Conservation (phyloP, 192 early-diverging fungal species). For the Gamsiella multidivaricata region DNA sequence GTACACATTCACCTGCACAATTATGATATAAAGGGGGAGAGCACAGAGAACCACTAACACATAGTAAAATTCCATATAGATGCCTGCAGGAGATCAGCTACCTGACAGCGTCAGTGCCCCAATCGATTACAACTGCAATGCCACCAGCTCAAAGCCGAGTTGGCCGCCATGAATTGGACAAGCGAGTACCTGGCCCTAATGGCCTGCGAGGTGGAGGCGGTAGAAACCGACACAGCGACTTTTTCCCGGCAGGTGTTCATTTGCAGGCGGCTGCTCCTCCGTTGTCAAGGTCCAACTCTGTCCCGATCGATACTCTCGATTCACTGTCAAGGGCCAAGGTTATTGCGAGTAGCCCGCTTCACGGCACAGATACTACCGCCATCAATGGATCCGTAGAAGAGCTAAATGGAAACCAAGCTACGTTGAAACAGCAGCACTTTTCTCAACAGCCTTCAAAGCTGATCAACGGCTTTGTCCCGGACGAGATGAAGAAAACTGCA, state of each 20-base stretch:
- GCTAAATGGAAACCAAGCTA: conserved; percentile 1
- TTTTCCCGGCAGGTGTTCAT: conserved; percentile 19
- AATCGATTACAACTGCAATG: conserved; percentile 24
- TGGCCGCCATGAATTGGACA: conserved; percentile 37
- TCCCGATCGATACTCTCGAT: conserved; percentile 25
- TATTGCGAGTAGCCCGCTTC: not conserved
- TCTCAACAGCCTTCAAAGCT: conserved; percentile 9
- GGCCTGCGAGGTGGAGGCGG: conserved; percentile 23
- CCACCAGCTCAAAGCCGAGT: conserved; percentile 33
- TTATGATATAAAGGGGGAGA: no score
- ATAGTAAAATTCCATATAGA: conserved; percentile 22
- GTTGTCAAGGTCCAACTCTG: conserved; percentile 41
- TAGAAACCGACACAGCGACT: conserved; percentile 45
- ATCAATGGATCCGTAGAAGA: conserved; percentile 3
- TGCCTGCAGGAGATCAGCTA: conserved; percentile 54
- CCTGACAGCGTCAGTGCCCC: conserved; percentile 41
- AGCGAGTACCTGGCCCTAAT: conserved; percentile 26
- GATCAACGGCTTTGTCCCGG: not conserved
- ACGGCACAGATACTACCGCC: conserved; percentile 1
- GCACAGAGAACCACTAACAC: not conserved
- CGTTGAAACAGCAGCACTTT: conserved; percentile 12
- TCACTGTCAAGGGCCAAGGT: conserved; percentile 12
- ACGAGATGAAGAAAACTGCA: not conserved
- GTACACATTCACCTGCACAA: no score
- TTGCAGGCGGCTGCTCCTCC: conserved; percentile 6